Conservation (phyloP, 225 moss, liverwort and hornwort species). For the Lunularia cruciata region DNA sequence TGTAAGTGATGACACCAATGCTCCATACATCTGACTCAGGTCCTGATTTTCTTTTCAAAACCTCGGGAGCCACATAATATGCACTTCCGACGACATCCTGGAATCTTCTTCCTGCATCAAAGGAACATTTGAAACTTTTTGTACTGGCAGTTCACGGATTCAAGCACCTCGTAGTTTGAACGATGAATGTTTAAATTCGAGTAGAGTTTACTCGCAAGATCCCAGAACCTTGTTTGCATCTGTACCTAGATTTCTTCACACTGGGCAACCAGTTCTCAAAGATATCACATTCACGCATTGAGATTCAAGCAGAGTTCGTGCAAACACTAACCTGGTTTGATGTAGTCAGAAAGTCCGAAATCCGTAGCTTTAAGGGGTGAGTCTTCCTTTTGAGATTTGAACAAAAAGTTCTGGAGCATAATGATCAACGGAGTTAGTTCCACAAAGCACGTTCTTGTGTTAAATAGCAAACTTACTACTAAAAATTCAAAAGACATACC, state of each 20-base stretch:
- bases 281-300: too few relatives aligned
- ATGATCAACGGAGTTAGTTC: background rate
- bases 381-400: slow-evolving; percentile 76
- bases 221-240: background rate
- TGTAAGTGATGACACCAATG: slow-evolving; percentile 94
- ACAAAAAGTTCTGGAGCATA: slow-evolving; percentile 72
- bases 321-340: slow-evolving; percentile 76
- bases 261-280: too few relatives aligned
- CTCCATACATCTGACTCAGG: slow-evolving; percentile 99
- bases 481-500: too few relatives aligned
- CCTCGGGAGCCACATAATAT: slow-evolving; percentile 98
- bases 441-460: background rate
- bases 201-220: background rate
- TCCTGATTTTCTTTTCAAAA: slow-evolving; percentile 82
- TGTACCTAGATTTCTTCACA: too few relatives aligned
- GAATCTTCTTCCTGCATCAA: slow-evolving; percentile 63
- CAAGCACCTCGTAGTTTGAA: too few relatives aligned
- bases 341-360: slow-evolving; percentile 97
- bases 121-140: background rate
- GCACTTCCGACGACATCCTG: slow-evolving; percentile 98
- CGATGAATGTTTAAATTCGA: background rate
- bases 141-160: background rate
- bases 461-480: background rate
- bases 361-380: slow-evolving; percentile 88
- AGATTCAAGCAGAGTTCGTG: too few relatives aligned